A percentile compares a stretch with the other conserved stretches of the same genome.
Conservation (phyloP, 2,329 filamentous ascomycete genomes). For the Sphaerulina populicola region DNA sequence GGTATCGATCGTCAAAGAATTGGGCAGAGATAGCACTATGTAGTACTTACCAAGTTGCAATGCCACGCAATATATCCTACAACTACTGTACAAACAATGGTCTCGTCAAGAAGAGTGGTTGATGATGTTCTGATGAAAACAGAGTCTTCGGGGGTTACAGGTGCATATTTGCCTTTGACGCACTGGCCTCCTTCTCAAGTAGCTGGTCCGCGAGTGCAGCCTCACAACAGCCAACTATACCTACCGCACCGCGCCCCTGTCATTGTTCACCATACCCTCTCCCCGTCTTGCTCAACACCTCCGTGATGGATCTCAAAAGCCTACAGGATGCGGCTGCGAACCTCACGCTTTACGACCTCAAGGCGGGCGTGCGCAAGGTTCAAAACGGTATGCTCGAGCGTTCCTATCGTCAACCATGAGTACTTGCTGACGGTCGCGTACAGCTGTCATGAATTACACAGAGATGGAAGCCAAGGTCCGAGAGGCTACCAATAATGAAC, state of each 20-base stretch:
- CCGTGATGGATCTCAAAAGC: slow-evolving; percentile 73
- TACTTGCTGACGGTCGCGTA: neutral
- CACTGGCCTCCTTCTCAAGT: neutral
- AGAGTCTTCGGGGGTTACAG: neutral
- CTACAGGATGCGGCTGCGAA: slow-evolving; percentile 83
- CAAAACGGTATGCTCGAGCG: slow-evolving; percentile 68
- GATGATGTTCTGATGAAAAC: neutral
- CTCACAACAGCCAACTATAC: neutral
- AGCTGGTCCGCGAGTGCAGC: neutral
- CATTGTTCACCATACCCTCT: neutral
- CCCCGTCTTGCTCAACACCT: slow-evolving; percentile 4
- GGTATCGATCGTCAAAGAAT: neutral
- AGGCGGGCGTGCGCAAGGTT: slow-evolving; percentile 87
- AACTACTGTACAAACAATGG: neutral
- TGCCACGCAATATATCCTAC: neutral
- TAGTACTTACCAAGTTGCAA: neutral
- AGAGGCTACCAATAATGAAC: slow-evolving; percentile 98
- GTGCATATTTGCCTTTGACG: neutral
- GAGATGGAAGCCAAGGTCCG: slow-evolving; percentile 83
- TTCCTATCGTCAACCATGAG: neutral
- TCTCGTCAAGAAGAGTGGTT: neutral
- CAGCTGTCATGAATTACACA: slow-evolving; percentile 96
- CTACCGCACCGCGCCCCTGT: neutral
- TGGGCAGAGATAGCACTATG: neutral
- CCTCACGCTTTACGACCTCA: slow-evolving; percentile 88